phyloP scores from a whole-genome alignment of 768 basidiomycete species.

The Tricholomella constricta region DNA sequence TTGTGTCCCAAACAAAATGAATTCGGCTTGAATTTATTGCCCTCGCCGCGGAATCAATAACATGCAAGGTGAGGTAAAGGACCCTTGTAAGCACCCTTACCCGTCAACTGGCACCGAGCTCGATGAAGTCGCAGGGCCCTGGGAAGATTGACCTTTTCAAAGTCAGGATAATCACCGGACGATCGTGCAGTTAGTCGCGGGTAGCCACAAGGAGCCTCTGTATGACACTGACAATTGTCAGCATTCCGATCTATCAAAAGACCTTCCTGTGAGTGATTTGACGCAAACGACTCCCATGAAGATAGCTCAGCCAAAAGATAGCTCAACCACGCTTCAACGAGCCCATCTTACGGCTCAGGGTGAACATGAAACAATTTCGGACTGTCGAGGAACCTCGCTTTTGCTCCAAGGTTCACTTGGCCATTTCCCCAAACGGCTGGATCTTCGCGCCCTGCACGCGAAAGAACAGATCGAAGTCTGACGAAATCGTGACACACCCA shows the following conservation, averaged over 20 bases:
- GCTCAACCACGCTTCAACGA: too few species aligned
- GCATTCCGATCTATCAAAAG: not conserved
- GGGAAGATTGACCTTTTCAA: not conserved
- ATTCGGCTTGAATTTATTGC: not conserved
- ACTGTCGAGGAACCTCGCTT: not conserved
- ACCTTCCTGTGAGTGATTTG: conserved; percentile 1
- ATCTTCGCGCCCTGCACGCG: conserved; percentile 20
- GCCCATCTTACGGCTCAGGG: too few species aligned
- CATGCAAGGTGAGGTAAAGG: not conserved
- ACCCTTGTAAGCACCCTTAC: not conserved
- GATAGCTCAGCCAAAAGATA: not conserved
- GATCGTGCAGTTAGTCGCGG: not conserved
- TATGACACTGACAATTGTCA: not conserved
- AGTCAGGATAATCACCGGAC: conserved; percentile 1
- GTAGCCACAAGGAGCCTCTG: not conserved
- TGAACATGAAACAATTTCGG: not conserved
- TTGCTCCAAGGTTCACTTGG: conserved; percentile 16
- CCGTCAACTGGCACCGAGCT: not conserved
- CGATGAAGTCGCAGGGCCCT: not conserved
- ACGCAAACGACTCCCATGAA: not conserved
- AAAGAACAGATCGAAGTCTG: not conserved
- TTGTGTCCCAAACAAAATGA: not conserved
- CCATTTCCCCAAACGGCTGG: conserved; percentile 20
- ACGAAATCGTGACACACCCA: not conserved
- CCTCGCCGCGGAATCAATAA: not conserved